Conservation (phyloP, 2,329 filamentous ascomycete species). For the Rhinocladiella similis region DNA sequence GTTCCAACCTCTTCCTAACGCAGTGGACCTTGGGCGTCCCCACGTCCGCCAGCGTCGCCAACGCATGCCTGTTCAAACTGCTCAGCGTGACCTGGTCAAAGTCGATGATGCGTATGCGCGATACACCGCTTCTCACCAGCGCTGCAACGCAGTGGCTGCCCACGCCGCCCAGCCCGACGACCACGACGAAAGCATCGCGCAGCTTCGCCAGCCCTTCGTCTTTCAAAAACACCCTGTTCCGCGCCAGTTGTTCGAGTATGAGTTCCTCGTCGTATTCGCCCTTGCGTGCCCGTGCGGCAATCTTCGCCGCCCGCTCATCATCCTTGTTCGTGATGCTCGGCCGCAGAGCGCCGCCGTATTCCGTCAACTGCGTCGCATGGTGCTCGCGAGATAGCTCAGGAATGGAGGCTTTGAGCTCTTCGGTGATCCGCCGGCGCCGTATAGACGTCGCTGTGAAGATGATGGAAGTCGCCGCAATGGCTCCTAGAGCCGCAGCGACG, state of each 20-base stretch:
- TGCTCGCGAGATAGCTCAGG: conserved; percentile 24
- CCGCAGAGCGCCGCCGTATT: conserved; percentile 44
- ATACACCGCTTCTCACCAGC: conserved; percentile 83
- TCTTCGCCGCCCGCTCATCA: conserved; percentile 58
- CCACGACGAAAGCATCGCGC: conserved; percentile 77
- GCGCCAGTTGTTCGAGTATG: conserved; percentile 89
- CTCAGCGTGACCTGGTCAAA: conserved; percentile 97
- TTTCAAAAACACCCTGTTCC: conserved; percentile 87
- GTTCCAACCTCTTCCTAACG: conserved; percentile 74
- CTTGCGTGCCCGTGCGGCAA: conserved; percentile 60
- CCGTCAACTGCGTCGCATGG: conserved; percentile 45
- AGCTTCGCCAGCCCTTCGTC: conserved; percentile 78
- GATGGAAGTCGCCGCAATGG: conserved; percentile 44
- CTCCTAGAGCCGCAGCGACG: conserved; percentile 43
- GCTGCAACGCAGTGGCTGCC: conserved; percentile 88
- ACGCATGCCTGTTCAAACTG: conserved; percentile 91
- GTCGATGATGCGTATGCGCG: conserved; percentile 84
- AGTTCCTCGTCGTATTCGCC: conserved; percentile 74
- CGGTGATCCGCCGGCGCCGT: conserved; percentile 55
- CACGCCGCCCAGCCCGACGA: conserved; percentile 92
- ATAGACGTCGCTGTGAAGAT: conserved; percentile 60
- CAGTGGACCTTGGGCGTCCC: conserved; percentile 89
- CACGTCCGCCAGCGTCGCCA: conserved; percentile 91
- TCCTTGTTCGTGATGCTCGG: conserved; percentile 41
- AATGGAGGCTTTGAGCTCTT: conserved; percentile 62